Evolutionary conservation across 176 grass and related monocot genomes (phyloP).

Genomic region (Musa troglodytarum): DNA sequence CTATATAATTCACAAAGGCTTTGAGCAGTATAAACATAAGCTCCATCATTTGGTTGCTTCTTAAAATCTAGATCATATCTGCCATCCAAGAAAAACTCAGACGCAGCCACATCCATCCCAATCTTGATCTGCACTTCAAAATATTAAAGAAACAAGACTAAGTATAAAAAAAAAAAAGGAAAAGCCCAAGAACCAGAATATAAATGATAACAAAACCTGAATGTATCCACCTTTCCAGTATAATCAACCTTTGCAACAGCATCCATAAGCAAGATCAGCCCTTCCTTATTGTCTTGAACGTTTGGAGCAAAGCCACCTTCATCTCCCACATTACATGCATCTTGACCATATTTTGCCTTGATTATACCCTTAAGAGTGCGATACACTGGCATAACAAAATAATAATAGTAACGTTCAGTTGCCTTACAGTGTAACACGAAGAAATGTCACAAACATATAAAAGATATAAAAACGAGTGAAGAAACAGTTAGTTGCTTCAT

Average conservation of each 20-base stretch:
- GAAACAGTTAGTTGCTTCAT: neutral
- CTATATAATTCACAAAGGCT: conserved; percentile 63
- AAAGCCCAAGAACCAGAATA: neutral
- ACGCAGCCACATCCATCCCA: conserved; percentile 96
- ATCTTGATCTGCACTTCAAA: conserved; percentile 72
- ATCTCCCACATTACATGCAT: conserved; percentile 97
- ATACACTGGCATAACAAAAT: conserved; percentile 47
- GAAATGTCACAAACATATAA: neutral
- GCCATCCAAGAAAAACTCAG: conserved; percentile 77
- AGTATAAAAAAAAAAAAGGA: neutral
- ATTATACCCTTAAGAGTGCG: conserved; percentile 91
- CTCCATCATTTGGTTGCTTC: conserved; percentile 84
- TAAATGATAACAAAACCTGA: neutral
- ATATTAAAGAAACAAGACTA: conserved; percentile 2
- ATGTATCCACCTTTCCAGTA: conserved; percentile 55
- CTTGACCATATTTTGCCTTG: conserved; percentile 95
- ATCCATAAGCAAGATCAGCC: conserved; percentile 92
- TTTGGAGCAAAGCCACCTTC: conserved; percentile 99
- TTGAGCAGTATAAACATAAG: conserved; percentile 50
- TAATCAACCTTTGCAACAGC: conserved; percentile 92
- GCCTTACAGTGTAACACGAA: neutral
- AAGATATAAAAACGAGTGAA: neutral
- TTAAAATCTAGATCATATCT: conserved; percentile 93
- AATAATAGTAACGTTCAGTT: neutral
- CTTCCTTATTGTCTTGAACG: conserved; percentile 97